phyloP scores from a whole-genome alignment of 345 rosid species.

The Rubroshorea leprosula region DNA sequence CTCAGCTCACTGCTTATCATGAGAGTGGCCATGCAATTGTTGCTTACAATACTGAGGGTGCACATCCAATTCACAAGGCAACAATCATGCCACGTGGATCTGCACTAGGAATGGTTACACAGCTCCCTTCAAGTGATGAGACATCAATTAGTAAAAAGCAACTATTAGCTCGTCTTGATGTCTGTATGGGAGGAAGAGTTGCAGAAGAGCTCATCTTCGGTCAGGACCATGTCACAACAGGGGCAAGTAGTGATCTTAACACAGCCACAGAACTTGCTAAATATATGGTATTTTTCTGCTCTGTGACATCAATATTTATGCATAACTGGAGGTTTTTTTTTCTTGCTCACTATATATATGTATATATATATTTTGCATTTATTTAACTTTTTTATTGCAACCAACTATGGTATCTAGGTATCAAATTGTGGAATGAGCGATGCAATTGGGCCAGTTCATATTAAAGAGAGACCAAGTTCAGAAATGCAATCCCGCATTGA shows the following conservation, averaged over 20 bases:
- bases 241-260: slow-evolving; percentile 91
- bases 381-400: background rate
- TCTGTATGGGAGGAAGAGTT: slow-evolving; percentile 99
- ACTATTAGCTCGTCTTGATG: slow-evolving; percentile 93
- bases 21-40: slow-evolving; percentile 99
- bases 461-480: slow-evolving; percentile 89
- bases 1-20: slow-evolving; percentile 94
- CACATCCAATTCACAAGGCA: slow-evolving; percentile 97
- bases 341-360: no score
- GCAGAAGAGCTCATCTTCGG: slow-evolving; percentile 99
- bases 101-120: slow-evolving; percentile 98
- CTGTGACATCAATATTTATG: background rate
- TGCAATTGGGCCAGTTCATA: slow-evolving; percentile 82
- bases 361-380: no score
- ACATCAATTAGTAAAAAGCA: slow-evolving; percentile 95
- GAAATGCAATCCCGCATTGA: slow-evolving; percentile 96
- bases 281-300: slow-evolving; percentile 57
- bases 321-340: background rate
- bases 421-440: slow-evolving; percentile 96
- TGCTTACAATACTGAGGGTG: slow-evolving; percentile 83
- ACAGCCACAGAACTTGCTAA: slow-evolving; percentile 95
- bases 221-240: slow-evolving; percentile 79
- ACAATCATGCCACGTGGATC: slow-evolving; percentile 98
- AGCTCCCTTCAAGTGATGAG: slow-evolving; percentile 92
- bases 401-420: slow-evolving; percentile 31